These are phyloP conservation scores for Leptographium wingfieldii DNA, from an alignment of 2,329 filamentous ascomycete species.

Conservation along the genomic window DNA sequence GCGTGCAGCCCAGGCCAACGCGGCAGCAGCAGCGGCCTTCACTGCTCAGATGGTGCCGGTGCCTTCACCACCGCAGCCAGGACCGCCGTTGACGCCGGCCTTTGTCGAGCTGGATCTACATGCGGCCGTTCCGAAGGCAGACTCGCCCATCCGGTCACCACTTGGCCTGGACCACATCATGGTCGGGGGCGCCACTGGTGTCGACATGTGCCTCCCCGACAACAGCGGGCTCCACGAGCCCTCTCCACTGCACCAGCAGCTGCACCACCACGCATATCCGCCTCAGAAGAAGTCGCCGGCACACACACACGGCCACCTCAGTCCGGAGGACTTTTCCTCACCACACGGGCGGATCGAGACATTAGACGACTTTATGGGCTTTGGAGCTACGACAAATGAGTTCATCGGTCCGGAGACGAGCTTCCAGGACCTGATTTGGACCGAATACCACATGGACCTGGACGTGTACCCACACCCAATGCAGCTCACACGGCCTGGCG, in stretches of 20 bases:
- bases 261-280: slow-evolving; percentile 5
- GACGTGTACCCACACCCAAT: slow-evolving; percentile 26
- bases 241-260: slow-evolving; percentile 1
- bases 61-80: slow-evolving; percentile 13
- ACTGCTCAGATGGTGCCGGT: slow-evolving; percentile 12
- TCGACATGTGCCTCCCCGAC: slow-evolving; percentile 11
- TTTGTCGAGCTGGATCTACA: slow-evolving; percentile 26
- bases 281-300: slow-evolving; percentile 17
- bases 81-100: slow-evolving; percentile 19
- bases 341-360: slow-evolving; percentile 23
- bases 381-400: slow-evolving; percentile 13
- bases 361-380: slow-evolving; percentile 28
- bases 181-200: not conserved
- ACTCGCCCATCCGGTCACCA: not conserved
- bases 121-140: slow-evolving; percentile 11
- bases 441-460: slow-evolving; percentile 29
- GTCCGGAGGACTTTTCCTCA: slow-evolving; percentile 23
- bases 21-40: slow-evolving; percentile 21
- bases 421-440: slow-evolving; percentile 33
- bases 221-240: not conserved
- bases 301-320: slow-evolving; percentile 19
- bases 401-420: slow-evolving; percentile 23
- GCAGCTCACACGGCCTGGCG: slow-evolving; percentile 19
- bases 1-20: slow-evolving; percentile 28
- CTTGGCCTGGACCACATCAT: slow-evolving; percentile 7